A percentile compares a stretch with the other conserved stretches of the same genome.
Evolutionary conservation across 345 rosid genomes (phyloP).

Genomic region (Murraya koenigii): DNA sequence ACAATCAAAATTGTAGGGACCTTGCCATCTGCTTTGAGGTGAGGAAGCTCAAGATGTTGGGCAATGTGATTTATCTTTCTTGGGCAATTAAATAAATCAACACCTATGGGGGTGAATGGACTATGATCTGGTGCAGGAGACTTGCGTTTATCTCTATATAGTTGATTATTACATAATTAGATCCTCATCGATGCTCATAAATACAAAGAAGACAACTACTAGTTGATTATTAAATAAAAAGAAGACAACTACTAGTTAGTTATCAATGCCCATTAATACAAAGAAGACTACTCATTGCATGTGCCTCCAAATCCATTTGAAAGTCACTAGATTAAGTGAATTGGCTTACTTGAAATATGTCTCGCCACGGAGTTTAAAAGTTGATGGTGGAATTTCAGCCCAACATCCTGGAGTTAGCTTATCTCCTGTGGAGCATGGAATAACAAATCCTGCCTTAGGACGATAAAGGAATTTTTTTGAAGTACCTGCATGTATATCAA

Average conservation of each 20-base stretch:
- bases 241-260: slow-evolving; percentile 6
- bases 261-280: background rate
- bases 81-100: slow-evolving; percentile 71
- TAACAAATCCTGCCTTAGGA: slow-evolving; percentile 56
- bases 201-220: background rate
- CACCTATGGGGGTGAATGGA: slow-evolving; percentile 75
- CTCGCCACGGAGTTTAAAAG: slow-evolving; percentile 61
- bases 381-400: slow-evolving; percentile 70
- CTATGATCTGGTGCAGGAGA: slow-evolving; percentile 57
- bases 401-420: slow-evolving; percentile 50
- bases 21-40: slow-evolving; percentile 55
- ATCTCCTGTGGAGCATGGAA: slow-evolving; percentile 46
- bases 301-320: background rate
- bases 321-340: background rate
- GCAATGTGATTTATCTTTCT: slow-evolving; percentile 89
- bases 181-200: background rate
- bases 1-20: slow-evolving; percentile 79
- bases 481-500: slow-evolving; percentile 37
- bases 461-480: slow-evolving; percentile 55
- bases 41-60: slow-evolving; percentile 84
- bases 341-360: slow-evolving; percentile 62
- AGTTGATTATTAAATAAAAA: slow-evolving; percentile 5
- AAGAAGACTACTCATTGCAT: background rate
- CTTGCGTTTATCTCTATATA: slow-evolving; percentile 79
- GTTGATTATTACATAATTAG: slow-evolving; percentile 11